These are phyloP conservation scores for Boletus rufocinnamomeus DNA, from an alignment of 768 basidiomycete species.

Conservation along the genomic window DNA sequence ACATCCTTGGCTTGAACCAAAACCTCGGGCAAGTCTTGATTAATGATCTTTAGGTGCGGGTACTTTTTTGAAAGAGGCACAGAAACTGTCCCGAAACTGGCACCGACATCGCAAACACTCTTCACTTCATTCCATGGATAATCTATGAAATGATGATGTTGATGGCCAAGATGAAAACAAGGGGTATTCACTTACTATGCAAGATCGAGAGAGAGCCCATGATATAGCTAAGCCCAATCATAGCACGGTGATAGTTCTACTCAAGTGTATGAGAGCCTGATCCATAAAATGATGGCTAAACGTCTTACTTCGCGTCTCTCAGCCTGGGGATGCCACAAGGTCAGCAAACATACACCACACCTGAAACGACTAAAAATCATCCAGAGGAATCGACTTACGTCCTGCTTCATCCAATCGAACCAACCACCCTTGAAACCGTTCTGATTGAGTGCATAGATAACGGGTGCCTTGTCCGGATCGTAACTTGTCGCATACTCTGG, in stretches of 20 bases:
- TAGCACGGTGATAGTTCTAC: slow-evolving; percentile 27
- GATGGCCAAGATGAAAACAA: background rate
- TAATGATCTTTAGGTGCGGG: slow-evolving; percentile 29
- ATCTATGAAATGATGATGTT: slow-evolving; percentile 12
- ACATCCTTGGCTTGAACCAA: slow-evolving; percentile 25
- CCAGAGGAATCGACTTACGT: slow-evolving; percentile 16
- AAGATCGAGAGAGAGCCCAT: slow-evolving; percentile 29
- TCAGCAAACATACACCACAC: background rate
- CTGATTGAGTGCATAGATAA: slow-evolving; percentile 23
- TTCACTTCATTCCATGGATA: slow-evolving; percentile 29
- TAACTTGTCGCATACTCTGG: slow-evolving; percentile 28
- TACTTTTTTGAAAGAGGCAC: slow-evolving; percentile 27
- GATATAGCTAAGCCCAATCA: slow-evolving; percentile 23
- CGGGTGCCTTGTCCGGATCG: slow-evolving; percentile 23
- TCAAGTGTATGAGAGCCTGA: slow-evolving; percentile 1
- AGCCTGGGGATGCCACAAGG: slow-evolving; percentile 3
- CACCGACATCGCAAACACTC: slow-evolving; percentile 33
- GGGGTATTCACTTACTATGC: slow-evolving; percentile 18
- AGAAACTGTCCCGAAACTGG: slow-evolving; percentile 34
- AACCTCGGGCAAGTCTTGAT: slow-evolving; percentile 35
- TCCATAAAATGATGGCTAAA: background rate
- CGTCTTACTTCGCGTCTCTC: slow-evolving; percentile 18
- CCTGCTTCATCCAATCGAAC: slow-evolving; percentile 27
- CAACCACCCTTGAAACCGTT: slow-evolving; percentile 18
- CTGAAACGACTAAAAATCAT: background rate